Base-by-base conservation (phyloP, 768 basidiomycete species). In the Lentinula detonsa region DNA sequence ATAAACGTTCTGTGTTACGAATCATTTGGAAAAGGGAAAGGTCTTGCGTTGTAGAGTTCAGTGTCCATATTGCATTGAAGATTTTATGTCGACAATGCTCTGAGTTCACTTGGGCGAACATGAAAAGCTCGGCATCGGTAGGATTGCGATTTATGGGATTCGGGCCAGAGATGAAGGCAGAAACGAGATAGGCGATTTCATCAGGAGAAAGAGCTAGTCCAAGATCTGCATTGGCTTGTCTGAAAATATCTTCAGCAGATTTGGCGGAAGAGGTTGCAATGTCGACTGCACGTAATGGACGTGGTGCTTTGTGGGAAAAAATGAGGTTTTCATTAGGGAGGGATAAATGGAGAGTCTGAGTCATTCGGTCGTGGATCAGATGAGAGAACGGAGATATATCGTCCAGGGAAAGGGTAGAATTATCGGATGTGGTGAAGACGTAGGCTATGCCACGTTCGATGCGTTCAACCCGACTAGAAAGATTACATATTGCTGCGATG, bases 81-180 rank as follows among this genome's bases (percentile, higher is more conserved):
- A 98, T 98, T 76, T 99, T 99, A 81, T 99, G 97, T 37, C 97
- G 83, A 73, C 97, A 99, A 70, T 98, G 97, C 73, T 99, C 97
- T n/a, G 95, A 98, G 76, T 99, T 99, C 72, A 99, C 96, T 70
- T 99, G 97, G 3, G 97, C 96, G 73, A 98, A 99, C 97, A 98
- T 99, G 83, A 99, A 99, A 7, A 99, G 80, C 71, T 99, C 97
- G 3, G 96, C 95, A 70, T 98, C 97, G 42, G 92, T 97, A 7
- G 96, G 97, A 70, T 93, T 88, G 39, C 95, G 86, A 52, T 80
- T 79, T 72, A 90, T 85, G 1, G 90, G 81, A 11, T 78, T 70
- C 5, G 77, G 61, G 5, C 90, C 88, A n/a, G 88, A 79, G 31
- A 91, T 80, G 73, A 94, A 99, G 10, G 91, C 94, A 57, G 90